A percentile compares a stretch with the other conserved stretches of the same genome.
Conservation (phyloP, 148 eudicot genomes). For the Chenopodium album region DNA sequence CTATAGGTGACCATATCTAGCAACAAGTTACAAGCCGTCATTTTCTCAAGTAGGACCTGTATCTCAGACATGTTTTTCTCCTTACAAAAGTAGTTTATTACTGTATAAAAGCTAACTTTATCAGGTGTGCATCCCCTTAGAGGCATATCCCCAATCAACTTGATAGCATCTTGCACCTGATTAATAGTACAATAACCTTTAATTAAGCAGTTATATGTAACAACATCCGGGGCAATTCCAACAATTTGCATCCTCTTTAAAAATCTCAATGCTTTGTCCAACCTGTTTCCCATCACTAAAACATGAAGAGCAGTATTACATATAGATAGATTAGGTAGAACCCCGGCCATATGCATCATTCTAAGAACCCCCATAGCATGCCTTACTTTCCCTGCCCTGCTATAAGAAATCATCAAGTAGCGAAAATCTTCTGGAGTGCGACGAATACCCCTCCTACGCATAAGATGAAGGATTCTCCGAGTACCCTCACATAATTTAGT, state of each 20-base stretch:
- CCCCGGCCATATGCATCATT: slow-evolving; percentile 28
- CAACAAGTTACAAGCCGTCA: slow-evolving; percentile 22
- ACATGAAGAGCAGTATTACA: slow-evolving; percentile 33
- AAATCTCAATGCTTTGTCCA: slow-evolving; percentile 30
- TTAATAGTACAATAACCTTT: slow-evolving; percentile 31
- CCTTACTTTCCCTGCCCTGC: slow-evolving; percentile 28
- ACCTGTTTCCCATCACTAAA: slow-evolving; percentile 25
- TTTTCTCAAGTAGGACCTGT: slow-evolving; percentile 24
- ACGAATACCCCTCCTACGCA: slow-evolving; percentile 29
- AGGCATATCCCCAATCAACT: slow-evolving; percentile 27
- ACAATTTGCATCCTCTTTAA: slow-evolving; percentile 27
- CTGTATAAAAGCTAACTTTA: slow-evolving; percentile 34
- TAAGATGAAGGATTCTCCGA: slow-evolving; percentile 32
- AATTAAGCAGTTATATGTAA: slow-evolving; percentile 29
- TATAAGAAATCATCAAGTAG: slow-evolving; percentile 34
- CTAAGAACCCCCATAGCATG: slow-evolving; percentile 28
- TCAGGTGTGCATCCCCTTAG: slow-evolving; percentile 24
- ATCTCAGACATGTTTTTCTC: slow-evolving; percentile 27
- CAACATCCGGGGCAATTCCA: slow-evolving; percentile 31
- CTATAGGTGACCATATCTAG: slow-evolving; percentile 35
- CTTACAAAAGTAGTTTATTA: slow-evolving; percentile 23
- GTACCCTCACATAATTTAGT: slow-evolving; percentile 35
- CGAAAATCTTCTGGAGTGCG: slow-evolving; percentile 26
- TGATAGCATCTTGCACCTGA: slow-evolving; percentile 22
- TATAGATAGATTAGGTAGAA: slow-evolving; percentile 28